Evolutionary conservation across 306 rosid genomes (phyloP).

Genomic region (Vigna hirtella): DNA sequence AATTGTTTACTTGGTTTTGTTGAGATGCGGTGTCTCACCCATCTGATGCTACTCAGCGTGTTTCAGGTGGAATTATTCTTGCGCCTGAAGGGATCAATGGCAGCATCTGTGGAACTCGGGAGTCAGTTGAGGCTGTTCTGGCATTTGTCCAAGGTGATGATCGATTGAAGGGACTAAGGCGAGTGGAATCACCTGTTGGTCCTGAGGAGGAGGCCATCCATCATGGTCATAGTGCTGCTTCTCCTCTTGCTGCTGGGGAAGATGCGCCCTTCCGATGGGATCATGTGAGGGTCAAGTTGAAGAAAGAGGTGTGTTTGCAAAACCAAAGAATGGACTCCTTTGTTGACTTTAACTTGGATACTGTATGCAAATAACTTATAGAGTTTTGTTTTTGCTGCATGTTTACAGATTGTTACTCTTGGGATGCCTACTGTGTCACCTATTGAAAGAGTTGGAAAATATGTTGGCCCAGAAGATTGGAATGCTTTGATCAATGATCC

Average conservation of each 20-base stretch:
- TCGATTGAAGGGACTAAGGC: slow-evolving; percentile 72
- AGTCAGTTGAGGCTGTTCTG: slow-evolving; percentile 78
- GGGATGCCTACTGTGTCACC: slow-evolving; percentile 90
- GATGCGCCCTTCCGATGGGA: slow-evolving; percentile 96
- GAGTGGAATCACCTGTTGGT: slow-evolving; percentile 81
- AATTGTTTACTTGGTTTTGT: not conserved
- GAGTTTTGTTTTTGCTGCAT: not conserved
- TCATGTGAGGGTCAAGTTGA: slow-evolving; percentile 95
- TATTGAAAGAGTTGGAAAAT: slow-evolving; percentile 79
- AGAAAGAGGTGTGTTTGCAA: slow-evolving; percentile 73
- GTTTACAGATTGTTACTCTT: slow-evolving; percentile 84
- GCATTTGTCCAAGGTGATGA: slow-evolving; percentile 70
- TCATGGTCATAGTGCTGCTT: slow-evolving; percentile 74
- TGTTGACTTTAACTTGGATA: slow-evolving; percentile 21
- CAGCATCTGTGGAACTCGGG: slow-evolving; percentile 84
- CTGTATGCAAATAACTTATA: not conserved
- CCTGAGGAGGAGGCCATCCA: slow-evolving; percentile 97
- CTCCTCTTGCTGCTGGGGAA: slow-evolving; percentile 97
- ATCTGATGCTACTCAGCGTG: slow-evolving; percentile 82
- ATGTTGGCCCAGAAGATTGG: slow-evolving; percentile 85
- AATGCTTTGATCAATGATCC: slow-evolving; percentile 83
- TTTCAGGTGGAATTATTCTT: slow-evolving; percentile 97
- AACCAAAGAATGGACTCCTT: slow-evolving; percentile 20
- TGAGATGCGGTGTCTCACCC: slow-evolving; percentile 51
- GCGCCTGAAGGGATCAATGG: slow-evolving; percentile 95